Percentiles rank a stretch among this genome's conserved stretches.
phyloP scores from a whole-genome alignment of 495 filamentous ascomycete genomes.

The Melanomma pulvis-pyrius region DNA sequence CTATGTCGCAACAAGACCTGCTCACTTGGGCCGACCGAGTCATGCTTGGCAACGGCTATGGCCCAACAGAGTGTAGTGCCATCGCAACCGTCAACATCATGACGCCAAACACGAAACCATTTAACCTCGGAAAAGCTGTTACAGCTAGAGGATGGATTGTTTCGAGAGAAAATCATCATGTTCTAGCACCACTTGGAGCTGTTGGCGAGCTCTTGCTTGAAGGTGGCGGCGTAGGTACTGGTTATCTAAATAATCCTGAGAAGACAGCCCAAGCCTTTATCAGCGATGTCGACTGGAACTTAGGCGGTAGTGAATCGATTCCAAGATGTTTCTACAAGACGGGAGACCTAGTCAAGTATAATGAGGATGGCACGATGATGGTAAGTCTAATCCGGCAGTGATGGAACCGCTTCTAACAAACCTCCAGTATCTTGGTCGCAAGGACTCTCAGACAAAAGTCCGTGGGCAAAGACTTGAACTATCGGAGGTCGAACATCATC shows the following conservation, averaged over 20 bases:
- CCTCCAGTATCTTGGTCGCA: constrained; percentile 37
- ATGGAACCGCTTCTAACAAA: neutral
- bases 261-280: constrained; percentile 46
- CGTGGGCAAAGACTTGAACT: constrained; percentile 43
- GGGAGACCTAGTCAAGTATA: constrained; percentile 41
- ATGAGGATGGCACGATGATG: constrained; percentile 40
- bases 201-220: constrained; percentile 49
- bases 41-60: constrained; percentile 43
- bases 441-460: constrained; percentile 43
- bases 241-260: constrained; percentile 47
- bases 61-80: constrained; percentile 42
- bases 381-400: constrained; percentile 8
- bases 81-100: constrained; percentile 32
- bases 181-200: constrained; percentile 46
- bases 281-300: constrained; percentile 28
- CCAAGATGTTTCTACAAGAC: constrained; percentile 41
- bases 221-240: constrained; percentile 43
- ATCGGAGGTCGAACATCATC: constrained; percentile 42
- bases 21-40: constrained; percentile 26
- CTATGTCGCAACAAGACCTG: constrained; percentile 29
- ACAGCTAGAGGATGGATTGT: constrained; percentile 47
- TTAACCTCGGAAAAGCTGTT: constrained; percentile 40
- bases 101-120: constrained; percentile 22
- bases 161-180: constrained; percentile 39
- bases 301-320: neutral